Percentiles rank a stretch among this genome's conserved stretches.
Conservation (phyloP, 2,329 filamentous ascomycete species). For the Colletotrichum sp. region DNA sequence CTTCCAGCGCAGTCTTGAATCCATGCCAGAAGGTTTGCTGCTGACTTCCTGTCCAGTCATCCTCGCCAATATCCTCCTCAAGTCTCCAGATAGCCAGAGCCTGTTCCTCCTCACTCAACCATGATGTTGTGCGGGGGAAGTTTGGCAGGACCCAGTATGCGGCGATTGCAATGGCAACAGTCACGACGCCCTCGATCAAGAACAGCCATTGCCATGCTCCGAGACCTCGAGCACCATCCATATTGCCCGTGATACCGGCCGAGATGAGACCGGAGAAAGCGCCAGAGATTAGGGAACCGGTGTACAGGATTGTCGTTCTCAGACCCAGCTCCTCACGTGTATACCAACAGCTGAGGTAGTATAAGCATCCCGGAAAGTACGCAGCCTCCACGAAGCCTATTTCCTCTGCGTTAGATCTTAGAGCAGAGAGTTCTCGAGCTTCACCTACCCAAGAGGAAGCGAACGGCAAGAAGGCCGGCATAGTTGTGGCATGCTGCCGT, state of each 20-base stretch:
- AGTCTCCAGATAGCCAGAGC: conserved; percentile 65
- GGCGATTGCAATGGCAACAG: conserved; percentile 62
- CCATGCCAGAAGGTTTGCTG: conserved; percentile 62
- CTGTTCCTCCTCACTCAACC: conserved; percentile 40
- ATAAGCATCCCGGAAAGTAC: conserved; percentile 53
- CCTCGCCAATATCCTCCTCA: conserved; percentile 68
- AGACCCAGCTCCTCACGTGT: conserved; percentile 71
- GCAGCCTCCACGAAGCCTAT: conserved; percentile 14
- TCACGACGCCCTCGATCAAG: conserved; percentile 73
- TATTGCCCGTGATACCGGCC: conserved; percentile 69
- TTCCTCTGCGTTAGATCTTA: not conserved
- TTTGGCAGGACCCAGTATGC: conserved; percentile 69
- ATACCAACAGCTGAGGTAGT: conserved; percentile 71
- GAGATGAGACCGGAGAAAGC: conserved; percentile 73
- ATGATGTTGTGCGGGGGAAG: conserved; percentile 53
- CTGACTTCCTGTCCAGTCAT: conserved; percentile 63
- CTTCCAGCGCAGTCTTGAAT: conserved; percentile 58
- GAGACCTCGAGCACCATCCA: conserved; percentile 63
- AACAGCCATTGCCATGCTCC: conserved; percentile 72
- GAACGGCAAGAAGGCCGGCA: conserved; percentile 36
- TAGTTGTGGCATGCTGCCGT: conserved; percentile 38
- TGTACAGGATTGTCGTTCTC: conserved; percentile 70
- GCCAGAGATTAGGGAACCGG: conserved; percentile 71
- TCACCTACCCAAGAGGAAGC: conserved; percentile 29
- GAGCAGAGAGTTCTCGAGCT: rapidly evolving